A percentile compares a stretch with the other conserved stretches of the same genome.
Conservation (phyloP, 768 basidiomycete species). For the Boletus sp. region DNA sequence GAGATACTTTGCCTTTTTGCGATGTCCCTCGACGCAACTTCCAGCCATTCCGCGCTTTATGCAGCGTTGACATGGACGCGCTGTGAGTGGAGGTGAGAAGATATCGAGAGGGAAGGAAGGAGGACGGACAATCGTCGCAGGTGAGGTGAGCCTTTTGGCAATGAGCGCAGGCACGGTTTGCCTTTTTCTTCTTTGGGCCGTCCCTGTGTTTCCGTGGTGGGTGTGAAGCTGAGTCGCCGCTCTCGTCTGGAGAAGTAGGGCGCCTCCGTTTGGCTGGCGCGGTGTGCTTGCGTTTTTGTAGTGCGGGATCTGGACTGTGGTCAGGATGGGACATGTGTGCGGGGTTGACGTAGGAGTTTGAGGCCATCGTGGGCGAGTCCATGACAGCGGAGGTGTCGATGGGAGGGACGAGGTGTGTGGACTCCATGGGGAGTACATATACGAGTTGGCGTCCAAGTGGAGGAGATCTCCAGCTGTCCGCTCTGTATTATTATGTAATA, state of each 20-base stretch:
- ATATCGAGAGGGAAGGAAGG: constrained; percentile 1
- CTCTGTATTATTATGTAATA: constrained; percentile 19
- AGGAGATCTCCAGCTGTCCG: constrained; percentile 11
- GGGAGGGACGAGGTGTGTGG: constrained; percentile 7
- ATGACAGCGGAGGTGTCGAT: background rate
- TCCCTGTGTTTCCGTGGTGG: constrained; percentile 59
- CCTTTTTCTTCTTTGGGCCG: constrained; percentile 92
- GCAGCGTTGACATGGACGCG: constrained; percentile 94
- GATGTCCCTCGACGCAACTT: constrained; percentile 89
- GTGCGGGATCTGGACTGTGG: constrained; percentile 26
- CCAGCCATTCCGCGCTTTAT: constrained; percentile 89
- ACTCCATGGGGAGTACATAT: constrained; percentile 13
- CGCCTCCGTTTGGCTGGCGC: constrained; percentile 57
- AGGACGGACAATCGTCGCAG: constrained; percentile 89
- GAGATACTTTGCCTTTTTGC: constrained; percentile 98
- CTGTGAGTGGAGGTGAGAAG: constrained; percentile 41
- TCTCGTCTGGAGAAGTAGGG: constrained; percentile 57
- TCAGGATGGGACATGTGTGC: constrained; percentile 37
- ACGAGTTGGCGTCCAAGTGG: constrained; percentile 2
- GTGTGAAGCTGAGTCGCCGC: constrained; percentile 45
- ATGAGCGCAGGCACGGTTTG: constrained; percentile 88
- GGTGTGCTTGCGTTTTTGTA: constrained; percentile 40
- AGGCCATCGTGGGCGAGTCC: constrained; percentile 9
- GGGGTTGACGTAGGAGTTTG: constrained; percentile 40
- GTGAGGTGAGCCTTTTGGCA: constrained; percentile 98